Evolutionary conservation across 495 filamentous ascomycete genomes (phyloP).

Genomic region (Bombardia bombarda): DNA sequence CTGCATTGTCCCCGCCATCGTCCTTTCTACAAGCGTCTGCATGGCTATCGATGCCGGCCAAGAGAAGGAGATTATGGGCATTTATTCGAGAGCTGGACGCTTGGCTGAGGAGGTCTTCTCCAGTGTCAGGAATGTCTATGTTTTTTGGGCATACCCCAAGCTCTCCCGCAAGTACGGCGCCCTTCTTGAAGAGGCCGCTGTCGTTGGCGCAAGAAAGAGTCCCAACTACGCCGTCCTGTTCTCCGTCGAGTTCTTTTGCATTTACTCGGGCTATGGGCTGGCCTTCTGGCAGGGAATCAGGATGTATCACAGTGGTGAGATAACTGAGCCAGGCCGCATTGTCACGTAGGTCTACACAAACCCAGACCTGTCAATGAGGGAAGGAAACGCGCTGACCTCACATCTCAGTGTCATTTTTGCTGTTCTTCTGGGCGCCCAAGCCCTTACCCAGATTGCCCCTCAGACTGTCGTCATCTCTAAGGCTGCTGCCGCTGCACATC

Average conservation of each 20-base stretch:
- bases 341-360: conserved; percentile 19
- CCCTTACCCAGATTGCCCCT: conserved; percentile 37
- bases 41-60: conserved; percentile 46
- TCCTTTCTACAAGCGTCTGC: conserved; percentile 22
- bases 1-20: conserved; percentile 43
- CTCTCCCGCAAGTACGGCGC: conserved; percentile 38
- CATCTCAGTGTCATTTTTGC: conserved; percentile 20
- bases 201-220: conserved; percentile 36
- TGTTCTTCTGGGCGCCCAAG: conserved; percentile 14
- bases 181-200: conserved; percentile 45
- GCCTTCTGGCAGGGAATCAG: conserved; percentile 44
- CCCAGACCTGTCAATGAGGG: no score
- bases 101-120: conserved; percentile 48
- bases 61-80: conserved; percentile 24
- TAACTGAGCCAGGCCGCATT: conserved; percentile 33
- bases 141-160: conserved; percentile 50
- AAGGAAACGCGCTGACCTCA: no score
- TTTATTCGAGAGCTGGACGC: conserved; percentile 41
- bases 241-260: conserved; percentile 26
- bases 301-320: conserved; percentile 27
- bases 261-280: conserved; percentile 30
- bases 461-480: conserved; percentile 39
- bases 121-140: conserved; percentile 49
- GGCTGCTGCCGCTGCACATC: conserved; percentile 39
- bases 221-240: conserved; percentile 34